These are phyloP conservation scores for Emiliania huxleyi DNA, from an alignment of 78 protist genomes.

Conservation along the genomic window DNA sequence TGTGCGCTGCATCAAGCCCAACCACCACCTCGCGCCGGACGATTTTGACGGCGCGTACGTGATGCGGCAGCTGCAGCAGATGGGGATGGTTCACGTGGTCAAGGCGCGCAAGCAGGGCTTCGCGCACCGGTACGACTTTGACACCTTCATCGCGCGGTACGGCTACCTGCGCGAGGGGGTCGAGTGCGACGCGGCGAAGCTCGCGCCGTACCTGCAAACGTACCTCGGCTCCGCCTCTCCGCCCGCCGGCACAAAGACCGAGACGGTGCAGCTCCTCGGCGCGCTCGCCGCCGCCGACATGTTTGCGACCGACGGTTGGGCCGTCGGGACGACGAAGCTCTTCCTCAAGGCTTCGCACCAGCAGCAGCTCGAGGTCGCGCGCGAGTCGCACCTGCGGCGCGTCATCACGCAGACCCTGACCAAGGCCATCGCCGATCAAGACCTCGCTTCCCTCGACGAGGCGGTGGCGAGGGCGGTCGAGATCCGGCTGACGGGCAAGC, in stretches of 20 bases:
- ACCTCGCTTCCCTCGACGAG: neutral
- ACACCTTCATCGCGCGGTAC: neutral
- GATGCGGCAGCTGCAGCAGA: conserved; percentile 10
- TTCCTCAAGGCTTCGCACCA: neutral
- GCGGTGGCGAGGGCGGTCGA: neutral
- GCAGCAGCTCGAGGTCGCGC: conserved; percentile 29
- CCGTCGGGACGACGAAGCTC: neutral
- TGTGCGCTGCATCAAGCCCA: conserved; percentile 55
- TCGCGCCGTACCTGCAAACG: neutral
- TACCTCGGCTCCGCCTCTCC: neutral
- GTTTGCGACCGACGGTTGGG: neutral
- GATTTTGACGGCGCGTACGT: neutral
- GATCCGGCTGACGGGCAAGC: neutral
- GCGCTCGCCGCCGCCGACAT: neutral
- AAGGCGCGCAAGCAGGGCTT: conserved; percentile 17
- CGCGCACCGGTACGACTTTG: conserved; percentile 8
- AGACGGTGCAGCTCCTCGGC: neutral
- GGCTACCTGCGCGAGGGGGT: neutral
- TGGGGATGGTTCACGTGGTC: conserved; percentile 19
- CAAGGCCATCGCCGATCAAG: neutral
- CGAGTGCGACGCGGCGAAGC: neutral
- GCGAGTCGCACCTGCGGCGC: neutral
- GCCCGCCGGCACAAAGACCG: neutral
- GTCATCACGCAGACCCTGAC: neutral
- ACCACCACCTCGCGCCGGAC: neutral